Base-by-base conservation (phyloP, 2,329 filamentous ascomycete genomes). In the Metarhizium guizhouense region DNA sequence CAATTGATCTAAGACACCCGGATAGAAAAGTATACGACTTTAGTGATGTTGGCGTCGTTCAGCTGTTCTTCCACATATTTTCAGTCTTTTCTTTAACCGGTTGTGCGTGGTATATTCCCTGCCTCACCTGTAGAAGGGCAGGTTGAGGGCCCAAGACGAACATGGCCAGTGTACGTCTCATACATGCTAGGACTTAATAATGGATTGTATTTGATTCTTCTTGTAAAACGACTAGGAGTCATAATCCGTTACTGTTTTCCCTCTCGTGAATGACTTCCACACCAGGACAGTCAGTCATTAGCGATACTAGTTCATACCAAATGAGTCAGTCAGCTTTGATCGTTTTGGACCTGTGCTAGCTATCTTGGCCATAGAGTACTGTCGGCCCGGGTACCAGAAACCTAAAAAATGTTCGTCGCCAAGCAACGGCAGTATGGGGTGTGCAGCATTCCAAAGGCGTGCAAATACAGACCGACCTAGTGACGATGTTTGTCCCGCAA, bases 1-100 rank as follows among this genome's bases (percentile, higher is more conserved):
- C 76, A 80, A 64, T 70, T 82, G 64, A 68, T 84, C 69, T 83
- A 80, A 78, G 55, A 48, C 40, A 49, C 47, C 51, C 20, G 25
- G 56, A 38, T 57, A 58, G 55, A 56, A 62, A 55, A 62, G 59
- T 56, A 60, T 61, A 66, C 64, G 59, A 65, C 63, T 61, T 63
- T 59, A 40, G 65, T 57, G 63, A 65, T 65, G 65, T 65, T 63
- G 70, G 69, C 68, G 68, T 72, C 69, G 63, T 66, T 68, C 61
- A 63, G 45, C 61, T 68, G 62, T 67, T 66, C 62, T 30, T 63
- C 62, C 60, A 61, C 59, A 65, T 67, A 62, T 71, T 65, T 64
- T 59, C 58, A 59, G 59, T 66, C 65, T 66, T 67, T 67, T 65
- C 64, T 64, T 65, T 65, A 64, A 64, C 64, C 65, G 61, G 67